Evolutionary conservation across 2,329 filamentous ascomycete genomes (phyloP).

Genomic region (Clonostachys rosea): DNA sequence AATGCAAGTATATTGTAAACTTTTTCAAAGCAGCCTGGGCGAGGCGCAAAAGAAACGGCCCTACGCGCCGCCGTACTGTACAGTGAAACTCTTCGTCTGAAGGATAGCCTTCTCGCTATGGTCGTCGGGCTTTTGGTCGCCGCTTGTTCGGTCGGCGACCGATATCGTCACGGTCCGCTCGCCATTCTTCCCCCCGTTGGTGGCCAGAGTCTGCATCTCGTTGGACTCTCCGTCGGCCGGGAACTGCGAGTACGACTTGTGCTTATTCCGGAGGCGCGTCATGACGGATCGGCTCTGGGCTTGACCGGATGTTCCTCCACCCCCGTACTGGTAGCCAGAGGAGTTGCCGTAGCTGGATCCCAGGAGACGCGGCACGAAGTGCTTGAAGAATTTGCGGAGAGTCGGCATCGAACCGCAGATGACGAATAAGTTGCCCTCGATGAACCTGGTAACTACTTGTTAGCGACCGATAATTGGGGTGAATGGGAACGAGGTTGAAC

Average conservation of each 20-base stretch:
- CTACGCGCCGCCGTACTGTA: conserved; percentile 6
- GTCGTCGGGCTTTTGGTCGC: conserved; percentile 8
- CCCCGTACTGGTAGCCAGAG: not conserved
- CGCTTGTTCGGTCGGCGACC: not conserved
- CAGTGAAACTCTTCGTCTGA: conserved; percentile 13
- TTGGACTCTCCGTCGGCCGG: conserved; percentile 5
- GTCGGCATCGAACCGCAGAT: conserved; percentile 33
- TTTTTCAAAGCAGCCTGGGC: no score
- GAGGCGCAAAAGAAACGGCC: no score
- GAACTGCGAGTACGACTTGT: conserved; percentile 9
- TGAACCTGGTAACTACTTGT: conserved; percentile 13
- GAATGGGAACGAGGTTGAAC: conserved; percentile 3
- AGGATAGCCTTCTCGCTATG: conserved; percentile 16
- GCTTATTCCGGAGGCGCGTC: conserved; percentile 6
- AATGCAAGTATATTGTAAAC: no score
- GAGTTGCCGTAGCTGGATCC: conserved; percentile 3
- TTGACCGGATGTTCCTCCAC: not conserved
- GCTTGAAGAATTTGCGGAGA: conserved; percentile 24
- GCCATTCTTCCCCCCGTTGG: conserved; percentile 2
- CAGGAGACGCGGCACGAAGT: conserved; percentile 19
- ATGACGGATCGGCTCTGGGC: conserved; percentile 3
- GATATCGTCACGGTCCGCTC: conserved; percentile 5
- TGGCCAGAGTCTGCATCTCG: conserved; percentile 7
- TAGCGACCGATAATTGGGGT: not conserved
- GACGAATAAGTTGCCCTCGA: conserved; percentile 31